Conservation (phyloP, 2,329 filamentous ascomycete species). For the Fusarium xylarioides region DNA sequence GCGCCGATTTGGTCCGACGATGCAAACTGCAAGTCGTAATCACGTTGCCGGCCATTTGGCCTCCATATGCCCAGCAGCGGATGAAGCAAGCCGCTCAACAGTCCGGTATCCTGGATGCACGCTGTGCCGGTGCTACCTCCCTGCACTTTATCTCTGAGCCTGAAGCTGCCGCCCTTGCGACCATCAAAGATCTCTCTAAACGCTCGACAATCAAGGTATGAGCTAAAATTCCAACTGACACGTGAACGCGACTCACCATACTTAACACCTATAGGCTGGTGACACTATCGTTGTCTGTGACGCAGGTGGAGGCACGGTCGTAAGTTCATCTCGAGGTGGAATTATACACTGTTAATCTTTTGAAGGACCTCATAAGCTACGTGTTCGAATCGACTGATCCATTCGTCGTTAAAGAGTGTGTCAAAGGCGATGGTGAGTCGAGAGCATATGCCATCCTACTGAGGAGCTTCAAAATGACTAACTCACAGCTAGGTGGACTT, state of each 20-base stretch:
- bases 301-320: slow-evolving; percentile 50
- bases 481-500: slow-evolving; percentile 43
- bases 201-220: slow-evolving; percentile 34
- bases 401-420: slow-evolving; percentile 48
- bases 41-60: slow-evolving; percentile 58
- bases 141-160: slow-evolving; percentile 54
- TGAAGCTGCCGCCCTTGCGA: slow-evolving; percentile 55
- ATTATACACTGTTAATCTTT: fast-evolving
- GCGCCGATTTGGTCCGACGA: slow-evolving; percentile 20
- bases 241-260: too few species aligned
- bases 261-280: background rate
- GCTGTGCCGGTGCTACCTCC: slow-evolving; percentile 42
- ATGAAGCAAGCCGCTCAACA: slow-evolving; percentile 48
- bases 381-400: slow-evolving; percentile 36
- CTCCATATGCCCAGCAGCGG: slow-evolving; percentile 45
- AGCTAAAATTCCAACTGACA: background rate
- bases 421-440: slow-evolving; percentile 49
- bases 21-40: slow-evolving; percentile 49
- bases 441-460: fast-evolving
- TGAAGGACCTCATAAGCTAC: slow-evolving; percentile 56
- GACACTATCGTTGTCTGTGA: slow-evolving; percentile 49
- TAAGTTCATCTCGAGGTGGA: background rate
- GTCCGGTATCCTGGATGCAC: slow-evolving; percentile 49
- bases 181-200: slow-evolving; percentile 43
- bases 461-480: fast-evolving